These are phyloP conservation scores for Alternaria panax DNA, from an alignment of 2,329 filamentous ascomycete species.

Conservation along the genomic window DNA sequence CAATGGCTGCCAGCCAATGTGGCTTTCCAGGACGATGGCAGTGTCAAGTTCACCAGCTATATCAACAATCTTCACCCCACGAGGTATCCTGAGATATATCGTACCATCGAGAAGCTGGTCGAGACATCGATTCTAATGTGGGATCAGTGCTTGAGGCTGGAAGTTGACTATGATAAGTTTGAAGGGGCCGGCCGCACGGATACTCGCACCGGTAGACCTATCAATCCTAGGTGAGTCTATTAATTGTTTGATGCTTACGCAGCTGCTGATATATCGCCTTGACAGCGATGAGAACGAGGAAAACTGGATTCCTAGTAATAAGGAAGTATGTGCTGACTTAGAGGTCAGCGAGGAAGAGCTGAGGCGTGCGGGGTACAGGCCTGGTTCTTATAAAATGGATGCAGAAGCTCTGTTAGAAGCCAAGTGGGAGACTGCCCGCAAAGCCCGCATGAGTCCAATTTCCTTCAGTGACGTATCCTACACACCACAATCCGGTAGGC, in stretches of 20 bases:
- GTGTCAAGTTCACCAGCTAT: slow-evolving; percentile 57
- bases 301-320: slow-evolving; percentile 23
- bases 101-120: slow-evolving; percentile 30
- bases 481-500: slow-evolving; percentile 9
- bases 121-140: slow-evolving; percentile 29
- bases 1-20: slow-evolving; percentile 63
- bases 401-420: slow-evolving; percentile 3
- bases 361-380: not conserved
- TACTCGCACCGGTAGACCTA: slow-evolving; percentile 12
- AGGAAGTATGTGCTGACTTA: slow-evolving; percentile 5
- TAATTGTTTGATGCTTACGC: not conserved
- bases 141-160: slow-evolving; percentile 28
- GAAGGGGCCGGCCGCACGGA: slow-evolving; percentile 19
- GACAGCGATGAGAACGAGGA: slow-evolving; percentile 22
- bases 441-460: slow-evolving; percentile 23
- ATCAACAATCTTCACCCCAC: slow-evolving; percentile 63
- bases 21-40: slow-evolving; percentile 47
- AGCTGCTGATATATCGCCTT: not conserved
- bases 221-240: slow-evolving; percentile 3
- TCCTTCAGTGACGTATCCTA: slow-evolving; percentile 25
- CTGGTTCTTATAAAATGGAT: not conserved
- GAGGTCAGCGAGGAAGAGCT: slow-evolving; percentile 7
- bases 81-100: slow-evolving; percentile 28
- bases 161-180: not conserved
- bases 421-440: slow-evolving; percentile 29